These are phyloP conservation scores for Colletotrichum sp. DNA, from an alignment of 2,329 filamentous ascomycete genomes.

Conservation along the genomic window DNA sequence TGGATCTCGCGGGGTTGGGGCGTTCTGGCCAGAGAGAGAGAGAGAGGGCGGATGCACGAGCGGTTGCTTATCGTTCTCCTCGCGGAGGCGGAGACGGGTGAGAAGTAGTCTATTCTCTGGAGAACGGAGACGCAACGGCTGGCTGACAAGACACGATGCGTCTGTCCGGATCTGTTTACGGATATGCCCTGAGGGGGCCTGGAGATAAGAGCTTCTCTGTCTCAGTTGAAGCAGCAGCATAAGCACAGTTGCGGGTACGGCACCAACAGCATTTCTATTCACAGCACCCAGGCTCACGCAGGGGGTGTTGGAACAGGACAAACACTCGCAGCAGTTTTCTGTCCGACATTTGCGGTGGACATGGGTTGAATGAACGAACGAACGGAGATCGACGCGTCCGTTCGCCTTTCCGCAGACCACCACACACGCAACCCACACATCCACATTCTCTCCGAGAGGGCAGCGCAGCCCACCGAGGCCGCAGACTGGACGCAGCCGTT, in stretches of 20 bases:
- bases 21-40: not conserved
- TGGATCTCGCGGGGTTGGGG: not conserved
- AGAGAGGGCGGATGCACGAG: not conserved
- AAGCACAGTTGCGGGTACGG: not conserved
- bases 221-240: not conserved
- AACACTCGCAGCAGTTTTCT: not conserved
- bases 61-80: not conserved
- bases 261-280: not conserved
- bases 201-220: not conserved
- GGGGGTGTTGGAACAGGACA: not conserved
- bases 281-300: not conserved
- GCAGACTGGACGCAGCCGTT: not conserved
- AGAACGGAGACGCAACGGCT: not conserved
- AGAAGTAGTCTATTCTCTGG: not conserved
- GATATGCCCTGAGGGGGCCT: not conserved
- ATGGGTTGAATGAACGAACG: not conserved
- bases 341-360: not conserved
- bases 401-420: not conserved
- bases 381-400: not conserved
- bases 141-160: not conserved
- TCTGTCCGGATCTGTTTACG: not conserved
- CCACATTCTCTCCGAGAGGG: not conserved
- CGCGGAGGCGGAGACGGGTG: not conserved
- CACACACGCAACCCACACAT: not conserved
- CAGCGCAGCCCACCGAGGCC: not conserved